Evolutionary conservation across 2,329 filamentous ascomycete species (phyloP).

Genomic region (Beauveria bassiana): DNA sequence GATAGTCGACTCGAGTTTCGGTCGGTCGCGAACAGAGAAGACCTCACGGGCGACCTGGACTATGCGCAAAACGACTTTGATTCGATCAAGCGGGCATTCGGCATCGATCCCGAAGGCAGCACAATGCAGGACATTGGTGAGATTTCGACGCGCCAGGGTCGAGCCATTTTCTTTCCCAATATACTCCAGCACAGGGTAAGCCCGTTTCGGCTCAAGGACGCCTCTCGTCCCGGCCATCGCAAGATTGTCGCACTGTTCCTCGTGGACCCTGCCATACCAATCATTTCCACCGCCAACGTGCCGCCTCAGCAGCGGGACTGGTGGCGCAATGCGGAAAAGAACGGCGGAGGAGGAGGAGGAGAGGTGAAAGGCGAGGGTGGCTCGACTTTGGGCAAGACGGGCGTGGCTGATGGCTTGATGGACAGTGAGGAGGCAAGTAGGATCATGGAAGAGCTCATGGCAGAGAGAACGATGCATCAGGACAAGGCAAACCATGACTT

Average conservation of each 20-base stretch:
- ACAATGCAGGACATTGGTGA: conserved; percentile 35
- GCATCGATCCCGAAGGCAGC: conserved; percentile 17
- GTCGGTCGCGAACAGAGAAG: conserved; percentile 28
- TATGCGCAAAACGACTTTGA: conserved; percentile 26
- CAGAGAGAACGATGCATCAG: no score
- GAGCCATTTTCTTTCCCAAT: conserved; percentile 50
- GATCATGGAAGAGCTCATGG: no score
- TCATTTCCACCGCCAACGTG: conserved; percentile 36
- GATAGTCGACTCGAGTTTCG: conserved; percentile 43
- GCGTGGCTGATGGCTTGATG: no score
- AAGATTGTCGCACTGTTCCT: conserved; percentile 54
- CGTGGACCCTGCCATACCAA: conserved; percentile 44
- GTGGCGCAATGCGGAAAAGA: conserved; percentile 16
- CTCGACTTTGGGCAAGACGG: no score
- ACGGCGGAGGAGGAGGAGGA: no score
- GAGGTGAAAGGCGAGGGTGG: no score
- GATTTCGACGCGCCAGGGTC: conserved; percentile 37
- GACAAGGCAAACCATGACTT: no score
- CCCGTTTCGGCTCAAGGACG: conserved; percentile 44
- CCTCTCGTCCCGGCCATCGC: conserved; percentile 45
- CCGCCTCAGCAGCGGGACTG: conserved; percentile 34
- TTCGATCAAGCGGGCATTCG: conserved; percentile 28
- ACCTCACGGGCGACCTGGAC: conserved; percentile 18
- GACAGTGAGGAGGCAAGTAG: no score
- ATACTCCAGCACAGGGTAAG: conserved; percentile 42